Evolutionary conservation across 805 yeast species (phyloP).

Genomic region (Saccharomyces eubayanus): DNA sequence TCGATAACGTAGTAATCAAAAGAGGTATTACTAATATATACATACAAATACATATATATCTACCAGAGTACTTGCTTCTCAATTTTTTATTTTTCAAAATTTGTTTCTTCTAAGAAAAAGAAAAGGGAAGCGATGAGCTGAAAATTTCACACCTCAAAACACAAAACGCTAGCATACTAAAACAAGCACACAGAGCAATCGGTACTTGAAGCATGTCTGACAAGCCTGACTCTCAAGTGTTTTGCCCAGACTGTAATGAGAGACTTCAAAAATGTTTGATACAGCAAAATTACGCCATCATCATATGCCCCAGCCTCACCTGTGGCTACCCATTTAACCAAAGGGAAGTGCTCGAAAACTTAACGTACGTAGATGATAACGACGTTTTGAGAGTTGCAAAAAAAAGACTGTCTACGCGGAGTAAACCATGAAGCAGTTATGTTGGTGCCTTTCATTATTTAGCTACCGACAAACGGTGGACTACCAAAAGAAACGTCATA

Average conservation of each 20-base stretch:
- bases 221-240: background rate
- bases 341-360: constrained; percentile 13
- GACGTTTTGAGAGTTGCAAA: constrained; percentile 25
- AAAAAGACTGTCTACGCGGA: constrained; percentile 10
- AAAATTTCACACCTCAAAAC: background rate
- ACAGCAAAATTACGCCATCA: constrained; percentile 29
- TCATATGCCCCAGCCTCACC: constrained; percentile 22
- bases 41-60: background rate
- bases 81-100: background rate
- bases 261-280: constrained; percentile 25
- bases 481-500: background rate
- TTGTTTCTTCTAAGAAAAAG: background rate
- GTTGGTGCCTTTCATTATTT: background rate
- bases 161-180: background rate
- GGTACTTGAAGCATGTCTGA: background rate
- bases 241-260: constrained; percentile 23
- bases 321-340: constrained; percentile 28
- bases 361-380: constrained; percentile 23
- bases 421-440: constrained; percentile 1
- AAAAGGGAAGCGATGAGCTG: background rate
- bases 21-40: background rate
- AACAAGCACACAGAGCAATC: background rate
- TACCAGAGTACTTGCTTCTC: background rate
- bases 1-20: background rate
- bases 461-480: background rate